Base-by-base conservation (phyloP, 2,329 filamentous ascomycete species). In the Exophiala oligosperma region DNA sequence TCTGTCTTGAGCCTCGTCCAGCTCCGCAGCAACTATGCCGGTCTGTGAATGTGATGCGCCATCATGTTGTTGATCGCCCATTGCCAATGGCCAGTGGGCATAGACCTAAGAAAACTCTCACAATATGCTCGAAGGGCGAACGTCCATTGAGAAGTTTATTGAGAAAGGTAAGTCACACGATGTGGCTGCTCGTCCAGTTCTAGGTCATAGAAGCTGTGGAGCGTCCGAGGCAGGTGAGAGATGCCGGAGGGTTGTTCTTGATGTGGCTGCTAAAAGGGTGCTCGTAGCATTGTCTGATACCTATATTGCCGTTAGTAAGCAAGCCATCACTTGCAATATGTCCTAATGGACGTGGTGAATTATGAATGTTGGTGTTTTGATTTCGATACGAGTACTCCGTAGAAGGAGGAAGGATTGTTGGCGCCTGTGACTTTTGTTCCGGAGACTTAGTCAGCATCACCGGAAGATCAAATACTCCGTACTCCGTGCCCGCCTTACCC, bases 221-320 rank as follows among this genome's bases (percentile, higher is more conserved):
- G 32, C 6, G 32, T 8, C 32, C 32, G 32, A 35, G 32, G 32
- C 32, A 35, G 7, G 7, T 9, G 7, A 35, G 32, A 35, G 8
- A 9, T 11, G 9, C 32, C 32, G 11, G 5, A 35, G 32, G 32
- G 11, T 35, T 8, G 11, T 6, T 2, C 6, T 35, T 35, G 4
- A 2, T 9, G 6, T 11, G 2, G 4, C 7, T 46, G 17, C 7
- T 23, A 23, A 4, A 14, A 48, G 3, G 46, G 32, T 29, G 26
- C 24, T 29, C 28, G 28, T 24, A 48, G n/a, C 46, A 48, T 48
- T n/a, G 5, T 29, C n/a, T 17, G 1, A 26, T n/a, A 40, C 46
- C 56, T 59, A 49, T 62, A 57, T 46, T 29, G 43, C 60, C 59
- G 52, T 63, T 59, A 60, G 57, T 56, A 35, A 49, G 49, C 55